phyloP scores from a whole-genome alignment of 2,329 filamentous ascomycete species.

The Fusarium drepaniforme region DNA sequence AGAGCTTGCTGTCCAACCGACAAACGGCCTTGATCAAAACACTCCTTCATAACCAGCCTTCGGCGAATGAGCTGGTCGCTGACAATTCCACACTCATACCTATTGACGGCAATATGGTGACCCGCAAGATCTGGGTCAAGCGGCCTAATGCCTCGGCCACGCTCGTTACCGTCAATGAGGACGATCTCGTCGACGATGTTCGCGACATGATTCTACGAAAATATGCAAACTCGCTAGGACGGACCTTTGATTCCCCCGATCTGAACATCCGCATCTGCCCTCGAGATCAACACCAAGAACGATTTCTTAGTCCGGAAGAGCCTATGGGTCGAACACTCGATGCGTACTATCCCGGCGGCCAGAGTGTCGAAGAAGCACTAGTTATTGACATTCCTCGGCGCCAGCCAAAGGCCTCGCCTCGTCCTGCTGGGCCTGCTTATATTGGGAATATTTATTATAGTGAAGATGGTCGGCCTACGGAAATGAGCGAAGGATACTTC shows the following conservation, averaged over 20 bases:
- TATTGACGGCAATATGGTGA: slow-evolving; percentile 66
- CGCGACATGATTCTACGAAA: slow-evolving; percentile 93
- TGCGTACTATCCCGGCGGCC: slow-evolving; percentile 86
- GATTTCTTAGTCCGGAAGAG: slow-evolving; percentile 87
- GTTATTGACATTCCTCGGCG: slow-evolving; percentile 88
- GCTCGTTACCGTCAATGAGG: slow-evolving; percentile 84
- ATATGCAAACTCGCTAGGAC: slow-evolving; percentile 92
- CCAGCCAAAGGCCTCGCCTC: slow-evolving; percentile 81
- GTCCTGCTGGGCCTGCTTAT: slow-evolving; percentile 54
- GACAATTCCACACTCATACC: slow-evolving; percentile 43
- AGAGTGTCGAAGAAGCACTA: slow-evolving; percentile 89
- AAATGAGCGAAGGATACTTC: slow-evolving; percentile 85
- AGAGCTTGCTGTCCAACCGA: slow-evolving; percentile 54
- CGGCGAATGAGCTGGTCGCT: slow-evolving; percentile 37
- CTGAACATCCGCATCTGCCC: slow-evolving; percentile 82
- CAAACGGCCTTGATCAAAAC: slow-evolving; percentile 50
- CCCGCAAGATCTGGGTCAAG: slow-evolving; percentile 95
- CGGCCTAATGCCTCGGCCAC: slow-evolving; percentile 88
- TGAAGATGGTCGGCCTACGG: slow-evolving; percentile 75
- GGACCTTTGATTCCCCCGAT: slow-evolving; percentile 91
- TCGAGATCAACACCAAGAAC: slow-evolving; percentile 75
- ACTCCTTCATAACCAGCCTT: slow-evolving; percentile 44
- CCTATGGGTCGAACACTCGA: slow-evolving; percentile 83
- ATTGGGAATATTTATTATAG: slow-evolving; percentile 63
- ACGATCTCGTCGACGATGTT: slow-evolving; percentile 94